A percentile compares a stretch with the other conserved stretches of the same genome.
Conservation (phyloP, 2,329 filamentous ascomycete genomes). For the Alternaria alternata region DNA sequence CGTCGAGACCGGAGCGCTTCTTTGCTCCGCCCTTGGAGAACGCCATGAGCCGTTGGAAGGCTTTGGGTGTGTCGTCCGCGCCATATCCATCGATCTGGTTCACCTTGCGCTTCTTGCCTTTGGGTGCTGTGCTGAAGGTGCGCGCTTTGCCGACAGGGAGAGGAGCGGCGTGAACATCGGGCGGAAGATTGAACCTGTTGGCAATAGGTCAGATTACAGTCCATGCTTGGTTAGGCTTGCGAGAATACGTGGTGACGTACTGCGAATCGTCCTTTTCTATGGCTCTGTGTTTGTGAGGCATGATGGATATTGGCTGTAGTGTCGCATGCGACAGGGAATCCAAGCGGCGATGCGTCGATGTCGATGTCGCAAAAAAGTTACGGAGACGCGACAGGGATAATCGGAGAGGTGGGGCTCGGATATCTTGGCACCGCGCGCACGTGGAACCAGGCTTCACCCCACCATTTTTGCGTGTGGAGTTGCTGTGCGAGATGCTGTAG, state of each 20-base stretch:
- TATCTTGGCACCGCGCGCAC: slow-evolving; percentile 1
- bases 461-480: slow-evolving; percentile 1
- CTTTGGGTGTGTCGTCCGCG: slow-evolving; percentile 83
- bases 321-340: neutral
- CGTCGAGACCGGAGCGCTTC: slow-evolving; percentile 69
- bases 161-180: slow-evolving; percentile 65
- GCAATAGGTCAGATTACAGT: slow-evolving; percentile 47
- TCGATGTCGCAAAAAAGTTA: slow-evolving; percentile 20
- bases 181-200: slow-evolving; percentile 67
- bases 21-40: slow-evolving; percentile 66
- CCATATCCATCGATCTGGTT: slow-evolving; percentile 61
- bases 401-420: slow-evolving; percentile 5
- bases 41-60: slow-evolving; percentile 86
- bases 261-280: slow-evolving; percentile 56
- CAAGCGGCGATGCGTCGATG: neutral
- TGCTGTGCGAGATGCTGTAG: neutral
- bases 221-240: slow-evolving; percentile 1
- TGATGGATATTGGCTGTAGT: slow-evolving; percentile 47
- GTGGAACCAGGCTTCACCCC: slow-evolving; percentile 8
- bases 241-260: slow-evolving; percentile 31
- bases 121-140: slow-evolving; percentile 43
- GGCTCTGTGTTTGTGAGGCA: slow-evolving; percentile 90
- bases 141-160: slow-evolving; percentile 62
- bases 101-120: slow-evolving; percentile 49
- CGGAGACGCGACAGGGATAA: slow-evolving; percentile 12